These are phyloP conservation scores for Exophiala alcalophila DNA, from an alignment of 2,329 filamentous ascomycete species.

Conservation along the genomic window DNA sequence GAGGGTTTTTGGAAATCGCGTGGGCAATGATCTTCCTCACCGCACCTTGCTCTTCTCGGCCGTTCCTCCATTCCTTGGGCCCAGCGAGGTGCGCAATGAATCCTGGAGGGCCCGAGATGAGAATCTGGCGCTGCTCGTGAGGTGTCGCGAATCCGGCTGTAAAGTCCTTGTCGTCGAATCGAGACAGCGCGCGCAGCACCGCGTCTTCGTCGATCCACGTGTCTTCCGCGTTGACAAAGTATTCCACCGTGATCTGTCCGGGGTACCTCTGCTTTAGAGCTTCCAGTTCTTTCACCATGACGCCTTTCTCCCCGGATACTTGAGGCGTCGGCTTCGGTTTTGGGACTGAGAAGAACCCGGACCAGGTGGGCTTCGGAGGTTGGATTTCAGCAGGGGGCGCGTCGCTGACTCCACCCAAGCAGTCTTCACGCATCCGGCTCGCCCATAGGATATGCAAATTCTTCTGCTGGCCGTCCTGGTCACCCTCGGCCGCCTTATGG, in stretches of 20 bases:
- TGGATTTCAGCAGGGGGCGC: constrained; percentile 31
- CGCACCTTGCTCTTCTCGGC: constrained; percentile 28
- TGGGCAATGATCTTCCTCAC: constrained; percentile 24
- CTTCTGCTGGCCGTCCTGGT: constrained; percentile 35
- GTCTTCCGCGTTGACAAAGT: constrained; percentile 79
- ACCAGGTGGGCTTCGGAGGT: constrained; percentile 21
- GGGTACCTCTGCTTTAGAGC: constrained; percentile 59
- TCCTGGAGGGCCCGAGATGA: constrained; percentile 87
- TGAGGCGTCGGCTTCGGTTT: constrained; percentile 16
- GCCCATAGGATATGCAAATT: constrained; percentile 79
- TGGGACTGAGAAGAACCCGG: constrained; percentile 13
- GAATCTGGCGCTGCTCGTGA: constrained; percentile 61
- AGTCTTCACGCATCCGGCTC: constrained; percentile 65
- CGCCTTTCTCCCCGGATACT: constrained; percentile 24
- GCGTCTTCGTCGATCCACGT: constrained; percentile 58
- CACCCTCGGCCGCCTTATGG: constrained; percentile 38
- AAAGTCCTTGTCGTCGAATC: constrained; percentile 28
- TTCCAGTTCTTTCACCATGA: constrained; percentile 61
- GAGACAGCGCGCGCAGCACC: constrained; percentile 39
- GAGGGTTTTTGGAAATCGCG: constrained; percentile 20
- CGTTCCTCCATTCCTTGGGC: constrained; percentile 52
- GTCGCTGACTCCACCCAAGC: constrained; percentile 57
- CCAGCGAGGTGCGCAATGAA: constrained; percentile 82
- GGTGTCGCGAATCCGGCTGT: constrained; percentile 5
- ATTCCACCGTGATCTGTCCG: constrained; percentile 61